Evolutionary conservation across 352 stramenopile species (phyloP), one percentile per base, ranked within the genome.

Genomic region (Thraustotheca clavata): DNA sequence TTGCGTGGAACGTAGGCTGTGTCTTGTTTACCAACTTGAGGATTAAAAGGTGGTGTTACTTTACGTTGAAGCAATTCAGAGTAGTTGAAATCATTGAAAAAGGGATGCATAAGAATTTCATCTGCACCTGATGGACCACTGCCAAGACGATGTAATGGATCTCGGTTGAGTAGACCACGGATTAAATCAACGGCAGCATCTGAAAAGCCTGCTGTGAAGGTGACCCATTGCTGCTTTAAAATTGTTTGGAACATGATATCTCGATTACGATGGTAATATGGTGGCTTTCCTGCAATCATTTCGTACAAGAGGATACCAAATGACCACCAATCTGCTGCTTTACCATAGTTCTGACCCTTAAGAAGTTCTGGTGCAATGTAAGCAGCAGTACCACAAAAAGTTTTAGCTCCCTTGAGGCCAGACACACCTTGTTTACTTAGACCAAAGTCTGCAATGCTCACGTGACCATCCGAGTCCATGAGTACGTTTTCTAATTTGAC

Each of bases 401-500:
- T 97, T 18, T 80, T 96, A 2, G 88, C 91, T 22, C 88, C 83
- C 52, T 94, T 79, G 18, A 93, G 62, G 41, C 80, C 82, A 14
- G 90, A 89, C 0, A 98, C 86, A 32, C 86, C 82, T 22, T 95
- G 83, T 76, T 97, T 98, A 3, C 89, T 96, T 34, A 98, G 67
- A 20, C 93, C 93, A 66, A 98, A 97, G 73, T 98, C 90, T 0
- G 91, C 96, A 61, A 98, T 92, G n/a, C 88, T 79, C 26, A 98
- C 87, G 66, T 98, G 92, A 3, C 93, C 92, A 68, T 97, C 80
- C 60, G 94, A 86, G 67, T 98, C 93, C 76, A 98, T 88, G 35
- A 98, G 73, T 47, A 98, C 86, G 57, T 98, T 98, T 65, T 98
- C 93, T 18, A 97, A 78, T 75, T 98, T 98, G 12, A 95, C 87